These are phyloP conservation scores for Claviceps sp. DNA, from an alignment of 2,329 filamentous ascomycete species.

Conservation along the genomic window DNA sequence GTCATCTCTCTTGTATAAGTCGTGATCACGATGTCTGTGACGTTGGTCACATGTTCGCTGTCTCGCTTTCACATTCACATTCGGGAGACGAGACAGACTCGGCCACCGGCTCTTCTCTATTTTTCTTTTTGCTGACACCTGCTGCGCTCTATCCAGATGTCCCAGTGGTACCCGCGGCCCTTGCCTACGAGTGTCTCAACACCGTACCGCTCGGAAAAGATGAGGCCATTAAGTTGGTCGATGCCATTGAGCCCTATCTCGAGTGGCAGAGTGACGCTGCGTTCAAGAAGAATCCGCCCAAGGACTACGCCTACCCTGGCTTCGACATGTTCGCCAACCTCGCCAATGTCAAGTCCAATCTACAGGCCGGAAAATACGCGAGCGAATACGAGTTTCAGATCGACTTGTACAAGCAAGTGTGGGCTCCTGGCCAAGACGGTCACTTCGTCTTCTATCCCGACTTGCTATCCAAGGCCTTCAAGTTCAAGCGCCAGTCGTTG, in stretches of 20 bases:
- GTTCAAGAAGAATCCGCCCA: slow-evolving; percentile 37
- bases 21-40: too few relatives aligned
- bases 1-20: too few relatives aligned
- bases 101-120: too few relatives aligned
- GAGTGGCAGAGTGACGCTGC: slow-evolving; percentile 35
- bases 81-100: too few relatives aligned
- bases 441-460: slow-evolving; percentile 33
- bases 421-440: slow-evolving; percentile 43
- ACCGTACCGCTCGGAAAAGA: slow-evolving; percentile 24
- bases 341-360: slow-evolving; percentile 29
- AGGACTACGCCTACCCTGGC: slow-evolving; percentile 33
- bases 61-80: too few relatives aligned
- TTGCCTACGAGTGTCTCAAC: slow-evolving; percentile 24
- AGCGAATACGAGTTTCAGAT: slow-evolving; percentile 42
- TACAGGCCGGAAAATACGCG: slow-evolving; percentile 26
- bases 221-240: slow-evolving; percentile 21
- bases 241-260: slow-evolving; percentile 26
- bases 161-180: slow-evolving; percentile 20
- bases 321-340: slow-evolving; percentile 34
- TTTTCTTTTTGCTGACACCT: neutral
- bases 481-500: slow-evolving; percentile 12
- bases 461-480: slow-evolving; percentile 6
- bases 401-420: slow-evolving; percentile 38
- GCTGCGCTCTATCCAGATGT: slow-evolving; percentile 8
- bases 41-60: too few relatives aligned